Evolutionary conservation across 306 rosid genomes (phyloP).

Genomic region (Biancaea sappan): DNA sequence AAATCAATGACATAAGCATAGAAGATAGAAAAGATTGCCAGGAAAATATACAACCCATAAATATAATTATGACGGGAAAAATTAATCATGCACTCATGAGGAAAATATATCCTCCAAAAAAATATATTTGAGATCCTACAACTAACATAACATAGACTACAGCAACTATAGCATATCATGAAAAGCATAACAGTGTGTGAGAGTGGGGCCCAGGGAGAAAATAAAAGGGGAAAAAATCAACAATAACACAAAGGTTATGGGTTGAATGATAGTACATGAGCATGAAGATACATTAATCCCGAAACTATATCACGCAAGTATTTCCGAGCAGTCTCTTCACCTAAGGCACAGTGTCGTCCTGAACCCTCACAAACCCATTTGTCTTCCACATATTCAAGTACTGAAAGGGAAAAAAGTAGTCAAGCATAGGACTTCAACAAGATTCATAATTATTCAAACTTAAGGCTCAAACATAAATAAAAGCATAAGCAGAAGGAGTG

Average conservation of each 20-base stretch:
- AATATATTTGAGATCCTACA: background rate
- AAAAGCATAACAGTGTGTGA: background rate
- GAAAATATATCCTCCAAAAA: background rate
- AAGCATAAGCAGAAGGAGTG: conserved; percentile 5
- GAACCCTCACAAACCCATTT: conserved; percentile 94
- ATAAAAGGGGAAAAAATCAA: background rate
- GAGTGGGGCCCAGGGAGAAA: background rate
- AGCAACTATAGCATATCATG: too few relatives aligned
- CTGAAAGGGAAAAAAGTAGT: conserved; percentile 49
- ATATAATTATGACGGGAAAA: background rate
- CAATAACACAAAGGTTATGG: conserved; percentile 23
- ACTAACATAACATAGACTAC: too few relatives aligned
- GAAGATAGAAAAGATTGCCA: background rate
- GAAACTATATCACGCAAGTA: conserved; percentile 89
- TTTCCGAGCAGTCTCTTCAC: conserved; percentile 75
- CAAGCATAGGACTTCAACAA: conserved; percentile 16
- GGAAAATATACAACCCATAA: background rate
- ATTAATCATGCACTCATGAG: background rate
- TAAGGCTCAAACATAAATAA: conserved; percentile 10
- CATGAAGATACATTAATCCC: conserved; percentile 87
- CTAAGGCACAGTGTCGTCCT: conserved; percentile 67
- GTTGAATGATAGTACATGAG: conserved; percentile 66
- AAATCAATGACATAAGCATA: background rate
- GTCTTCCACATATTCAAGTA: conserved; percentile 94
- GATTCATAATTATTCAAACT: conserved; percentile 4